A percentile compares a stretch with the other conserved stretches of the same genome.
Conservation (phyloP, 2,329 filamentous ascomycete species). For the Colletotrichum navitas region DNA sequence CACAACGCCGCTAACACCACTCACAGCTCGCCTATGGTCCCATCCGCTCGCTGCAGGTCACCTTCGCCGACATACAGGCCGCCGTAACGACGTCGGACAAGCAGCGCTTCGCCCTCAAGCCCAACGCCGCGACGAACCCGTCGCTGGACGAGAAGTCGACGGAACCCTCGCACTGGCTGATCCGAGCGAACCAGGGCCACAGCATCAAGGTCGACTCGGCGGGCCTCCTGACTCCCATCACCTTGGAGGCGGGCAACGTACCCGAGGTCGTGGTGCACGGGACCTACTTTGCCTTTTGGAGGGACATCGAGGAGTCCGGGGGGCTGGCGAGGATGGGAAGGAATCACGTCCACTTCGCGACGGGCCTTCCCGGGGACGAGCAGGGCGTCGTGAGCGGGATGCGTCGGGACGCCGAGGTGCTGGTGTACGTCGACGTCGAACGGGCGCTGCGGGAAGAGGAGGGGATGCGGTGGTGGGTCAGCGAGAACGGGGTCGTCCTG, state of each 20-base stretch:
- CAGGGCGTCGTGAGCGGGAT: slow-evolving; percentile 80
- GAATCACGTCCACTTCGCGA: slow-evolving; percentile 92
- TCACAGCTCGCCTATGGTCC: slow-evolving; percentile 66
- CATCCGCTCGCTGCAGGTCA: slow-evolving; percentile 77
- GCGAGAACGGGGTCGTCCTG: slow-evolving; percentile 82
- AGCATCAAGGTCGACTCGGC: slow-evolving; percentile 82
- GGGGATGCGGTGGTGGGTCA: slow-evolving; percentile 79
- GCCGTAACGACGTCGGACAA: slow-evolving; percentile 86
- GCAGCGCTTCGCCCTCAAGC: slow-evolving; percentile 87
- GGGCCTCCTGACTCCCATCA: slow-evolving; percentile 77
- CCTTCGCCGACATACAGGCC: slow-evolving; percentile 77
- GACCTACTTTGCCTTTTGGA: slow-evolving; percentile 87
- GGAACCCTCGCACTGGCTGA: slow-evolving; percentile 79
- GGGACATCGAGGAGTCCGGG: slow-evolving; percentile 78
- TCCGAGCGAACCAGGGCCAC: slow-evolving; percentile 97
- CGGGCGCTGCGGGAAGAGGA: slow-evolving; percentile 70
- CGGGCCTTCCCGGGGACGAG: slow-evolving; percentile 71
- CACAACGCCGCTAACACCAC: slow-evolving; percentile 4
- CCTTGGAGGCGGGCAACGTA: slow-evolving; percentile 67
- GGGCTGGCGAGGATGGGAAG: slow-evolving; percentile 85
- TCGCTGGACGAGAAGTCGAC: slow-evolving; percentile 48
- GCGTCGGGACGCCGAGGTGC: slow-evolving; percentile 79
- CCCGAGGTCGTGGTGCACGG: slow-evolving; percentile 84
- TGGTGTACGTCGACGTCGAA: slow-evolving; percentile 82
- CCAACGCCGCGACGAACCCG: slow-evolving; percentile 53